A percentile compares a stretch with the other conserved stretches of the same genome.
Evolutionary conservation across 192 early-diverging fungal genomes (phyloP).

Genomic region (Coemansia sp.): DNA sequence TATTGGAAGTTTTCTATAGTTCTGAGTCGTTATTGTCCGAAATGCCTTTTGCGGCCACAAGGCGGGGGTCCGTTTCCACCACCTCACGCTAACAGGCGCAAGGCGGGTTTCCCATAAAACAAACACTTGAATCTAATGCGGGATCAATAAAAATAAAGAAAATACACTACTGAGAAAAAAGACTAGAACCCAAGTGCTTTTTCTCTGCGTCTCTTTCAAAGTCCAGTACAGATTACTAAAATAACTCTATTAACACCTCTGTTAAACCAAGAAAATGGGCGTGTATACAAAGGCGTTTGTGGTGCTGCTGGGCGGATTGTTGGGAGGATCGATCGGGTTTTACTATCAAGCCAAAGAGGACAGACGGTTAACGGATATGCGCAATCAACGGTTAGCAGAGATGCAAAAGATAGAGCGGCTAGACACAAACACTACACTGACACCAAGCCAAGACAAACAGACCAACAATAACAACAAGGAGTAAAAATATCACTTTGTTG

Average conservation of each 20-base stretch:
- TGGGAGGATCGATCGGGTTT: constrained; percentile 45
- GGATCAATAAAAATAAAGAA: not conserved
- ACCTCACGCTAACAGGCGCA: not conserved
- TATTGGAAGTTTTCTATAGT: too few species aligned
- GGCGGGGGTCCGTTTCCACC: too few species aligned
- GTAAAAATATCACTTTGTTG: not conserved
- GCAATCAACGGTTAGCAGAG: constrained; percentile 39
- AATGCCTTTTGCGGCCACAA: too few species aligned
- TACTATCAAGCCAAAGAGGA: constrained; percentile 47
- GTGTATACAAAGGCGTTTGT: constrained; percentile 39
- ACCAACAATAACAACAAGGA: not conserved
- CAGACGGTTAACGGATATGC: constrained; percentile 27
- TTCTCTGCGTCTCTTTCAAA: not conserved
- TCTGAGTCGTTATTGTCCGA: too few species aligned
- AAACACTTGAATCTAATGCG: not conserved
- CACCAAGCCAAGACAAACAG: not conserved
- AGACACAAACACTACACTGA: not conserved
- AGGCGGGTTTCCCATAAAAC: not conserved
- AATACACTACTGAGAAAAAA: not conserved
- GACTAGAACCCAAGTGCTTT: not conserved
- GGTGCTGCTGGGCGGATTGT: constrained; percentile 38
- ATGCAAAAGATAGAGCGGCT: constrained; percentile 31
- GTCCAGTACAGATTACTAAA: not conserved
- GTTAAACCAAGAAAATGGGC: constrained; percentile 19
- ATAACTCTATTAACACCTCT: not conserved